Evolutionary conservation across 2,329 filamentous ascomycete genomes (phyloP), one percentile per base, ranked within the genome.

Genomic region (Fusarium mundagurra): DNA sequence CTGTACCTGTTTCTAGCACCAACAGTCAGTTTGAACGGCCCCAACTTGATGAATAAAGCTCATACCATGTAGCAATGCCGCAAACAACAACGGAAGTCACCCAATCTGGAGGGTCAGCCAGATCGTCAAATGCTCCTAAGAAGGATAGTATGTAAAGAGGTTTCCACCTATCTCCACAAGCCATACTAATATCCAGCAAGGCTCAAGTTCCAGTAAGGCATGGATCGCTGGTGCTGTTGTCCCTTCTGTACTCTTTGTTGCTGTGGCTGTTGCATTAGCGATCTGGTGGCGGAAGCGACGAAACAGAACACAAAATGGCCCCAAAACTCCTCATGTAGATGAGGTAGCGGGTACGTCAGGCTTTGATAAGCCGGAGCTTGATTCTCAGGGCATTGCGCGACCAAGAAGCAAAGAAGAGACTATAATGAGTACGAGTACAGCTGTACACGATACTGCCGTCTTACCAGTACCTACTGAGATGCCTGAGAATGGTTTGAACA

Each of bases 51-150:
- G 6, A 17, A 9, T 13, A 18, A 18, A 13, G 8, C 31, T 51
- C 22, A 51, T 14, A 2, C 6, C 6, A 6, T 11, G 4, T 16
- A 36, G 31, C 12, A 27, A 20, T 22, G 3, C 12, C n/a, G 3
- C 31, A 16, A 11, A 53, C 31, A 4, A 53, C n/a, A 20, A 34
- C 50, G 2, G n/a, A 20, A 4, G 17, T 6, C 17, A 6, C 33
- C 1, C 31, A 27, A 36, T 1, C 33, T 20, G 31, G 3, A 24
- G 6, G 5, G 1, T 16, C 48, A 20, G 8, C n/a, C 17, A 27
- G 8, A 20, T 36, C 17, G 0, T 16, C 12, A 27, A 27, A 14
- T 11, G 0, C 8, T 16, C 11, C n/a, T 10, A 16, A 20, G n/a
- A 24, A 27, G 8, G 3, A 20, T 24, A 27, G 17, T 27, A 27